A percentile compares a stretch with the other conserved stretches of the same genome.
Evolutionary conservation across 2,329 filamentous ascomycete species (phyloP).

Genomic region (Monilinia polystroma): DNA sequence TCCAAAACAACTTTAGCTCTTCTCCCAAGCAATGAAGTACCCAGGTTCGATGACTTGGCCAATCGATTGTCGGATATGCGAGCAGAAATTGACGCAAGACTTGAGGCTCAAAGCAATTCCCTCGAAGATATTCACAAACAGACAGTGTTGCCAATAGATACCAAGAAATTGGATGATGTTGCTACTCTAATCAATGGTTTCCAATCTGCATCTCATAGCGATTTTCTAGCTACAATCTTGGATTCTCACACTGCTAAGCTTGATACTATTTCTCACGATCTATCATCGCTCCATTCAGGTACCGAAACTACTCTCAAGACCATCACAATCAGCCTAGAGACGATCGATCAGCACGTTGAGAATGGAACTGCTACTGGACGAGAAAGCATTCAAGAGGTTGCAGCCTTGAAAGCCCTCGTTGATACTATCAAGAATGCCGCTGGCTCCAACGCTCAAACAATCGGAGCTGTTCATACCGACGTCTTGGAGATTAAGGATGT

Average conservation of each 20-base stretch:
- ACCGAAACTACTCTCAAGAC: conserved; percentile 21
- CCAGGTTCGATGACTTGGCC: conserved; percentile 20
- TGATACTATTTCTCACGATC: conserved; percentile 20
- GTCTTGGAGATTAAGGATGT: conserved; percentile 18
- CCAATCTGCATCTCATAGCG: conserved; percentile 3
- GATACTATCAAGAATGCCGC: conserved; percentile 14
- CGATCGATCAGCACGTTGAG: conserved; percentile 9
- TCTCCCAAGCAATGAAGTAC: conserved; percentile 11
- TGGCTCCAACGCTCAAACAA: conserved; percentile 9
- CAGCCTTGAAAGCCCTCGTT: conserved; percentile 6
- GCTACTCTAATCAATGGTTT: conserved; percentile 16
- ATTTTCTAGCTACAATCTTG: conserved; percentile 9
- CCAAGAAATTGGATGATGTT: conserved; percentile 23
- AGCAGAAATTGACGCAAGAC: conserved; percentile 21
- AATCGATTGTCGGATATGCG: conserved; percentile 21
- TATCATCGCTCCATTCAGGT: conserved; percentile 18
- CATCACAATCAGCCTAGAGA: conserved; percentile 19
- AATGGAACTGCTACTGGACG: conserved; percentile 14
- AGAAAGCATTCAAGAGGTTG: conserved; percentile 8
- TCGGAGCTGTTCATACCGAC: conserved; percentile 12
- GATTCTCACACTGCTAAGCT: conserved; percentile 17
- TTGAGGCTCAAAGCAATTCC: conserved; percentile 23
- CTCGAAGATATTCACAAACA: conserved; percentile 23
- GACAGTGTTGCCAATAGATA: conserved; percentile 20
- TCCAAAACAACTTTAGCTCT: conserved; percentile 13